Base-by-base conservation (phyloP, 345 rosid genomes). In the Salix arbutifolia region DNA sequence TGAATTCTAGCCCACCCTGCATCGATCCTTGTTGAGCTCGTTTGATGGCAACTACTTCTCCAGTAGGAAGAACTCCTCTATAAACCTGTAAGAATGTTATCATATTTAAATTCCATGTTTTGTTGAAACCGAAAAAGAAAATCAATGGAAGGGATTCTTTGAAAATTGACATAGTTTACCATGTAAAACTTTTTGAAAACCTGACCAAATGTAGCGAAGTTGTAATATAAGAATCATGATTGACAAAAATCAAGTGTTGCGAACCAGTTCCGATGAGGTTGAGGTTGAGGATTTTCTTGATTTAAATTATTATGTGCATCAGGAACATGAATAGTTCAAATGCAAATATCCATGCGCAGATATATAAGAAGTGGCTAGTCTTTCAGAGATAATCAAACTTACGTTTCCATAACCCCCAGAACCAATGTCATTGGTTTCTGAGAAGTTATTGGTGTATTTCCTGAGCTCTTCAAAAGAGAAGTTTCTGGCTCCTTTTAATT, bases 321-420 rank as follows among this genome's bases (percentile, higher is more conserved):
- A 56, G 10, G 26, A 56, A n/a, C 26, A n/a, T 56, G 28, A 23
- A 56, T n/a, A 9, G 28, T 21, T n/a, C 28, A 23, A 56, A n/a
- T 56, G 26, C 26, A 56, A 56, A 56, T 9, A 56, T n/a, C 28
- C 28, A 56, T 56, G 25, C 6, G n/a, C n/a, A 5, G 9, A 18
- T 17, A 40, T 40, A 8, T 40, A 4, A 46, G 52, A 46, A 12
- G 58, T 50, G 56, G 21, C 6, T 50, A 50, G 58, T 21, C 58
- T 50, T 64, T 8, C 7, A 44, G 70, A 25, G 23, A 18, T 4
- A 35, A 73, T 40, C 6, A 17, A 25, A 61, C 21, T 71, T 67
- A 91, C 97, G 94, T 94, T 89, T 60, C 99, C 99, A 78, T 91
- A 94, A 62, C 97, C 99, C 23, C 99, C 98, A 16, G 91, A 89